Conservation (phyloP, 306 rosid genomes). For the Dalbergia cochinchinensis region DNA sequence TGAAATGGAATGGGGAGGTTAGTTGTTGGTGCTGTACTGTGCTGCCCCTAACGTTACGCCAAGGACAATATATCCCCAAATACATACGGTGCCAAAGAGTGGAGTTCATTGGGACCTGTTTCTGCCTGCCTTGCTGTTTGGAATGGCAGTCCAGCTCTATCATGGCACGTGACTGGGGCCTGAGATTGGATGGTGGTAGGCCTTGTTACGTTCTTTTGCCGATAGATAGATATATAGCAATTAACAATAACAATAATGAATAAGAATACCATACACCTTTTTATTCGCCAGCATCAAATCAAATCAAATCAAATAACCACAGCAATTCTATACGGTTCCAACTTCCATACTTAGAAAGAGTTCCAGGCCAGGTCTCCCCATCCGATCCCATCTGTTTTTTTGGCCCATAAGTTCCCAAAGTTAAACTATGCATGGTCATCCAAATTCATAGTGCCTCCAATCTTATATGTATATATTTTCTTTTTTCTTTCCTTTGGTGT, state of each 20-base stretch:
- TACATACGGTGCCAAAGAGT: conserved; percentile 28
- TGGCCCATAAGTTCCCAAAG: neutral
- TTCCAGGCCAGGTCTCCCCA: too few relatives aligned
- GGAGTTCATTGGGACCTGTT: conserved; percentile 40
- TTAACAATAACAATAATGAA: too few relatives aligned
- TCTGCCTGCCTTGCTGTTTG: conserved; percentile 47
- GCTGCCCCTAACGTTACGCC: conserved; percentile 45
- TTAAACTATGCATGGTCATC: neutral
- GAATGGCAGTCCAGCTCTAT: conserved; percentile 42
- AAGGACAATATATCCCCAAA: conserved; percentile 45
- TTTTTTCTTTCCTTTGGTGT: neutral
- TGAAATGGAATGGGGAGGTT: conserved; percentile 7
- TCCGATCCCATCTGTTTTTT: neutral
- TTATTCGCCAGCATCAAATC: neutral
- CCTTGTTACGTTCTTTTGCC: neutral
- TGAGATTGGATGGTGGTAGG: conserved; percentile 15
- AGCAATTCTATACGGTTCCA: neutral
- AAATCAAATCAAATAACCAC: neutral
- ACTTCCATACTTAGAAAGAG: too few relatives aligned
- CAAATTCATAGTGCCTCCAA: conserved; percentile 41
- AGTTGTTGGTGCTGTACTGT: conserved; percentile 40
- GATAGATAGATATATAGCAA: too few relatives aligned
- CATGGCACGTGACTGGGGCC: conserved; percentile 66
- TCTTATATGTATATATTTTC: neutral
- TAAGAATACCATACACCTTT: conserved; percentile 3